Evolutionary conservation across 306 rosid species (phyloP).

Genomic region (Abrus pulchellus): DNA sequence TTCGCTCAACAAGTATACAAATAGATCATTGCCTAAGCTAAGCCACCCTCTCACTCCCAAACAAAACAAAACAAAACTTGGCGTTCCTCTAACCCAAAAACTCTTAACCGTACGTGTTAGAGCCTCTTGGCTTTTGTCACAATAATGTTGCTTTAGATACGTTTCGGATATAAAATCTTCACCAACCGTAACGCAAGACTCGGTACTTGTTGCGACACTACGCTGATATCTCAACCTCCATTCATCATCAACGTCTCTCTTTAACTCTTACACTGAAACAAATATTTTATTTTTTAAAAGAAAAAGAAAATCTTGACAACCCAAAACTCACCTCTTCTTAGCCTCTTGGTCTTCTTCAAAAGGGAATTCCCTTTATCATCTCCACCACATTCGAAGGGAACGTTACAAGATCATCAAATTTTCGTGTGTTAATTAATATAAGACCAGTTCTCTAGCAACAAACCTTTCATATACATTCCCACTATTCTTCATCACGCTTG

Average conservation of each 20-base stretch:
- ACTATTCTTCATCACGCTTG: neutral
- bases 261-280: conserved; percentile 1
- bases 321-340: neutral
- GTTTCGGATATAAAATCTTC: conserved; percentile 35
- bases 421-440: conserved; percentile 15
- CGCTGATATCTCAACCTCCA: conserved; percentile 58
- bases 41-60: neutral
- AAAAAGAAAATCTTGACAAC: neutral
- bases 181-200: conserved; percentile 51
- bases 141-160: conserved; percentile 39
- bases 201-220: conserved; percentile 50
- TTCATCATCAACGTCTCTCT: conserved; percentile 40
- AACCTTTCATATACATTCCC: conserved; percentile 25
- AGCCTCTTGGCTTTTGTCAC: conserved; percentile 22
- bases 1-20: conserved; percentile 32
- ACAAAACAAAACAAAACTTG: conserved; percentile 16
- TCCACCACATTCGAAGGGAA: conserved; percentile 47
- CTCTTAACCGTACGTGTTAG: conserved; percentile 26
- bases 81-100: conserved; percentile 24
- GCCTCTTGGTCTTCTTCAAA: conserved; percentile 37
- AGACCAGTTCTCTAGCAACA: conserved; percentile 29
- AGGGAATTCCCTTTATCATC: conserved; percentile 36
- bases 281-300: neutral
- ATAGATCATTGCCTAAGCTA: neutral
- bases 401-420: conserved; percentile 41